Evolutionary conservation across 805 yeast species (phyloP).

Genomic region (Barnettozyma botsteinii): DNA sequence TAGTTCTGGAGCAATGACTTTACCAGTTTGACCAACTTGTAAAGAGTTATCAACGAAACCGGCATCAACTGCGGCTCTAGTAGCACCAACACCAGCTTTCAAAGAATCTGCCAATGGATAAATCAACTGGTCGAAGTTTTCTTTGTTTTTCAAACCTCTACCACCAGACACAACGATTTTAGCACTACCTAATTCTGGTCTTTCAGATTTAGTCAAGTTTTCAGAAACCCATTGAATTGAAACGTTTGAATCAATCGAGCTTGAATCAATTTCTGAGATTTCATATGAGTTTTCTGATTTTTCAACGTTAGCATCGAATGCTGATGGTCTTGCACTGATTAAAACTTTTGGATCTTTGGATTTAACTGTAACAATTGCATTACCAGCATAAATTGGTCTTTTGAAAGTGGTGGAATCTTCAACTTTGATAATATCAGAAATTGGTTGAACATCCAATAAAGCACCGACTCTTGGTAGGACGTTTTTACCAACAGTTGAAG

Average conservation of each 20-base stretch:
- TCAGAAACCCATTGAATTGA: slow-evolving; percentile 62
- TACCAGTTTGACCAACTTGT: slow-evolving; percentile 98
- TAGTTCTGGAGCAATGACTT: slow-evolving; percentile 93
- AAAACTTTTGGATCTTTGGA: slow-evolving; percentile 60
- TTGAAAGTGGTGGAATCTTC: slow-evolving; percentile 65
- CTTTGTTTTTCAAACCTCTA: slow-evolving; percentile 86
- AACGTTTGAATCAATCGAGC: slow-evolving; percentile 29
- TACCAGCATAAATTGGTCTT: slow-evolving; percentile 96
- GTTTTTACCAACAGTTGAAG: slow-evolving; percentile 85
- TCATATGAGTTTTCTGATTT: slow-evolving; percentile 35
- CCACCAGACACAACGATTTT: slow-evolving; percentile 85
- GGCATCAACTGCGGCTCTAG: slow-evolving; percentile 96
- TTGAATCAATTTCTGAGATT: slow-evolving; percentile 41
- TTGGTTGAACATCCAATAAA: slow-evolving; percentile 76
- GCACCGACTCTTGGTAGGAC: slow-evolving; percentile 86
- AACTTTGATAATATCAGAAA: slow-evolving; percentile 74
- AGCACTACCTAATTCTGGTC: slow-evolving; percentile 90
- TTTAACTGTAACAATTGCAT: slow-evolving; percentile 78
- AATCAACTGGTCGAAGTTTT: slow-evolving; percentile 69
- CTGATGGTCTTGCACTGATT: slow-evolving; percentile 78
- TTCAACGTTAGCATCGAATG: slow-evolving; percentile 50
- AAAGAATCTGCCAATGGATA: slow-evolving; percentile 80
- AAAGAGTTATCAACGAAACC: slow-evolving; percentile 94
- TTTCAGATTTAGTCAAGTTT: slow-evolving; percentile 65
- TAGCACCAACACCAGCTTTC: slow-evolving; percentile 98